Base-by-base conservation (phyloP, 495 filamentous ascomycete species). In the Venustampulla echinocandica region DNA sequence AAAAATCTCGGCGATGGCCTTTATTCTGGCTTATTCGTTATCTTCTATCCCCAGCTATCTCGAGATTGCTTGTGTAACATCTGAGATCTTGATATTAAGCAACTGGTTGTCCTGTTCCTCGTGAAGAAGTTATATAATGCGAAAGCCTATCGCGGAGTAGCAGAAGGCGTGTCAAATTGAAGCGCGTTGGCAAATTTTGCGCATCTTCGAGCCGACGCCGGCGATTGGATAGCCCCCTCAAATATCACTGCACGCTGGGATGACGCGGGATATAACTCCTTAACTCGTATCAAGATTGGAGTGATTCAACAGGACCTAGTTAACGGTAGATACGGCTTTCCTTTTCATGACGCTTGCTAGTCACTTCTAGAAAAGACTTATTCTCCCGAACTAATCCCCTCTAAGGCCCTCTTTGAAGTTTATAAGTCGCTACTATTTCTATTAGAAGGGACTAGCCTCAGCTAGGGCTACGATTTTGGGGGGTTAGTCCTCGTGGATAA, bases 301-400 rank as follows among this genome's bases (percentile, higher is more conserved):
- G 20, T 46, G 28, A 11, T 46, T 36, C 20, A 25, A 24, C 44
- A 46, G 44, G 10, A 46, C 18, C 44, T 32, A 19, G 15, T 36
- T 7, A 38, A 46, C n/a, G 44, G 32, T 37, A 28, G 44, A 36
- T 37, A 38, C 17, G 44, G 44, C 20, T 36, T 46, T 46, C 28
- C 32, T 1, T 37, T 46, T 38, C 44, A 46, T 38, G 44, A 36
- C 10, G 28, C 44, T 37, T 46, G 44, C 44, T 46, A 32, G 44
- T 37, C 28, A n/a, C 44, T 46, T 46, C 32, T 46, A 32, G 28
- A 46, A 22, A 46, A 24, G 32, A 32, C 32, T 19, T 37, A 36
- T 38, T 21, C n/a, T 10, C 44, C 44, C 20, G 44, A 46, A 7
- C 14, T 7, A 37, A 25, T 38, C 21, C 44, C 44, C 18, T 22